A percentile compares a stretch with the other conserved stretches of the same genome.
phyloP scores from a whole-genome alignment of 148 eudicot species.

The Rhododendron ovatum region DNA sequence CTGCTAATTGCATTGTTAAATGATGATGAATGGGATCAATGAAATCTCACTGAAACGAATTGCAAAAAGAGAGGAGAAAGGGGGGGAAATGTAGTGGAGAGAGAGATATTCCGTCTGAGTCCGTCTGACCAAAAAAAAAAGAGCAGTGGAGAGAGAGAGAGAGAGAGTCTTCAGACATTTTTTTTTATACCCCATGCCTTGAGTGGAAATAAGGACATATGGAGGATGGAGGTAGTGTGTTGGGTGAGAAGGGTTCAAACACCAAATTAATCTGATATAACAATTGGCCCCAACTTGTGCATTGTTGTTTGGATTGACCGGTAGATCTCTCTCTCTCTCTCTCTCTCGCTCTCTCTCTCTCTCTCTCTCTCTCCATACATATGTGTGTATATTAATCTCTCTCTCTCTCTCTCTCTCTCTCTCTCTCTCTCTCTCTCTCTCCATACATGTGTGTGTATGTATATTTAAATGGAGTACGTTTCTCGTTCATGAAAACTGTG shows the following conservation, averaged over 20 bases:
- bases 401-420: too few species aligned
- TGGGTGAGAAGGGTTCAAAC: constrained; percentile 1
- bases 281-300: not conserved
- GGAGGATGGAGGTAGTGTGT: not conserved
- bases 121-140: too few species aligned
- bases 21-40: constrained; percentile 7
- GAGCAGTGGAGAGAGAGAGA: not conserved
- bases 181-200: not conserved
- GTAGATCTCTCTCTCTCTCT: constrained; percentile 5
- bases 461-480: not conserved
- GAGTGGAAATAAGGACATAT: not conserved
- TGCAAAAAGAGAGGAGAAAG: not conserved
- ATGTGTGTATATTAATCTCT: too few species aligned
- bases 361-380: too few species aligned
- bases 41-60: not conserved
- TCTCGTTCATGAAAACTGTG: not conserved
- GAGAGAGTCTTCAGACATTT: not conserved
- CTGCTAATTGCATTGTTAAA: not conserved
- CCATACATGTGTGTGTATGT: not conserved
- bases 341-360: too few species aligned
- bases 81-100: not conserved
- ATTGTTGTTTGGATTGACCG: constrained; percentile 6
- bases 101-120: not conserved
- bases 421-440: constrained; percentile 5
- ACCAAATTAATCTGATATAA: not conserved